Evolutionary conservation across 140 eudicot genomes (phyloP), one percentile per base, ranked within the genome.

Genomic region (Artemisia princeps): DNA sequence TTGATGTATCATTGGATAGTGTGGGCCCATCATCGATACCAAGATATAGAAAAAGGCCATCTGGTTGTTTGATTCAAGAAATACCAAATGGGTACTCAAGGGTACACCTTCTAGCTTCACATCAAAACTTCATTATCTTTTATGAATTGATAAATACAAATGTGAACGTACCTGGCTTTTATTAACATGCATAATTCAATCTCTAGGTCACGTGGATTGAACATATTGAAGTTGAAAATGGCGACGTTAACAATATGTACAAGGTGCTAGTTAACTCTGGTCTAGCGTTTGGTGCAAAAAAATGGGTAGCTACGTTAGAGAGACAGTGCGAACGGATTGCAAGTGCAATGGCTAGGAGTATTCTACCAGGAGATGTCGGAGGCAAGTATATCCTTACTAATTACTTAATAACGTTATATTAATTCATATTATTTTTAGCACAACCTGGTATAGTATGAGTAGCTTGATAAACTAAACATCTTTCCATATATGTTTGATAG

Each of bases 21-120:
- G 55, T 92, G 48, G 85, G 86, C 57, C 86, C 94, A 10, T 65
- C 80, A 45, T 65, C 86, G 1, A 53, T 78, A 15, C 62, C 82
- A 49, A 79, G 95, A 69, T 83, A 88, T 58, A 78, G 95, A 46
- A 74, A 89, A 82, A 82, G 97, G 82, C 95, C 97, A 9, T 92
- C 98, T 0, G 98, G 98, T n/a, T 92, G 98, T 74, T 70, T 92
- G 61, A 92, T 92, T 67, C 96, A 92, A 75, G 98, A 88, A 65
- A 46, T 86, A 40, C 95, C 95, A 12, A 84, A 92, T 64, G 98
- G 98, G 1, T 92, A 85, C 85, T 92, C 96, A 2, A 92, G 88
- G 86, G 98, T 88, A 77, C 24, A 61, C 14, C 26, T 20, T 26
- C 16, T 24, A 60, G 60, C 9, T 61, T 68, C 37, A 14, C 30